These are phyloP conservation scores for Circinella umbellata DNA, from an alignment of 371 early-diverging fungal genomes.

Conservation along the genomic window DNA sequence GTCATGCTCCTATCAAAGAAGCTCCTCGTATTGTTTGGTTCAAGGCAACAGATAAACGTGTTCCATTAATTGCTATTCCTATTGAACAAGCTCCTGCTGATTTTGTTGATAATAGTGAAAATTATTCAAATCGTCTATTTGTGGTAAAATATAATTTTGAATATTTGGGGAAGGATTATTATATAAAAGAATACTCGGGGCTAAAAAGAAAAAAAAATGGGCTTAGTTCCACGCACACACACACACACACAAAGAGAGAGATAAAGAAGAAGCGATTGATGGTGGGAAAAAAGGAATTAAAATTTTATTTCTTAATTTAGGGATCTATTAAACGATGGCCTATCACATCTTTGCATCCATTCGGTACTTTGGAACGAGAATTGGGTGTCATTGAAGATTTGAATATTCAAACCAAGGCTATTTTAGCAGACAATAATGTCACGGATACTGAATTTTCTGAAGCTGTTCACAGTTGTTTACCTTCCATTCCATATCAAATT, in stretches of 20 bases:
- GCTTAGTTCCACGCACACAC: neutral
- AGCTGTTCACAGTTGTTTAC: constrained; percentile 67
- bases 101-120: constrained; percentile 65
- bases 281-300: neutral
- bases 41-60: constrained; percentile 82
- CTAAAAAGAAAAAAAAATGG: too few relatives aligned
- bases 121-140: constrained; percentile 59
- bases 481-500: constrained; percentile 65
- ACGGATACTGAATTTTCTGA: constrained; percentile 61
- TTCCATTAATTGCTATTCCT: constrained; percentile 81
- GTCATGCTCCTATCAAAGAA: constrained; percentile 35
- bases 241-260: neutral
- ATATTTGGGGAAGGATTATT: neutral
- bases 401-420: constrained; percentile 67
- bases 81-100: constrained; percentile 71
- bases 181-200: too few relatives aligned
- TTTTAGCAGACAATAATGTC: constrained; percentile 68
- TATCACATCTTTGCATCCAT: constrained; percentile 67
- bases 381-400: constrained; percentile 74
- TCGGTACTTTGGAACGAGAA: constrained; percentile 64
- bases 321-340: constrained; percentile 77
- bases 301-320: constrained; percentile 10
- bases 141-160: constrained; percentile 22
- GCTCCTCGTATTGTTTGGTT: constrained; percentile 78
- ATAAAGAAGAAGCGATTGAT: neutral